Conservation (phyloP, 208 protist species). For the Leishmania tropica region DNA sequence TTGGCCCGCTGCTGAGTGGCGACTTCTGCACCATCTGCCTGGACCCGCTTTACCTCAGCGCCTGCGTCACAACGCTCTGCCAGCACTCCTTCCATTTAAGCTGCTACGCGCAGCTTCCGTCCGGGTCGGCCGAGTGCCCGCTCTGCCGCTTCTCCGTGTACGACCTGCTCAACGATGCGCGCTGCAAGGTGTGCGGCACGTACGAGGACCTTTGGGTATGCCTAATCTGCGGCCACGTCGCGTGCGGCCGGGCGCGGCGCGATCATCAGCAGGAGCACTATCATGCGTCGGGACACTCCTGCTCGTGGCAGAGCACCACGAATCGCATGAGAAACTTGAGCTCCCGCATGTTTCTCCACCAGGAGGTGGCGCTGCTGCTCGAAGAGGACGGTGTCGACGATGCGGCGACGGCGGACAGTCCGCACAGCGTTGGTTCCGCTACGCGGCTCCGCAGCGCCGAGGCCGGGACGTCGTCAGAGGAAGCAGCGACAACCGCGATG, state of each 20-base stretch:
- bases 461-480: background rate
- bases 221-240: slow-evolving; percentile 79
- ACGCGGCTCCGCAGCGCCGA: background rate
- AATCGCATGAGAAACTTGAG: slow-evolving; percentile 71
- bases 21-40: slow-evolving; percentile 80
- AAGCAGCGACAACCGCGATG: background rate
- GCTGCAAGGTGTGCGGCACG: slow-evolving; percentile 73
- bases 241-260: slow-evolving; percentile 61
- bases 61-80: slow-evolving; percentile 74
- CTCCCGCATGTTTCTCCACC: slow-evolving; percentile 74
- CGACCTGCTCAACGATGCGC: slow-evolving; percentile 66
- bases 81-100: slow-evolving; percentile 72
- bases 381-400: slow-evolving; percentile 22
- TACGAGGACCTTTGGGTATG: slow-evolving; percentile 87
- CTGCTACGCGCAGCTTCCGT: slow-evolving; percentile 65
- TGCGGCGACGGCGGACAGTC: slow-evolving; percentile 1
- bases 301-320: slow-evolving; percentile 69
- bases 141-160: slow-evolving; percentile 83
- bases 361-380: slow-evolving; percentile 74
- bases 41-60: slow-evolving; percentile 37
- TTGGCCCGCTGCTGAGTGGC: background rate
- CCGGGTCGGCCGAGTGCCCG: slow-evolving; percentile 60
- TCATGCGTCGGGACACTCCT: slow-evolving; percentile 66
- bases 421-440: background rate
- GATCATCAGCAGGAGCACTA: slow-evolving; percentile 68